Evolutionary conservation across 306 rosid species (phyloP), one percentile per base, ranked within the genome.

Genomic region (Elaeagnus macrophylla): DNA sequence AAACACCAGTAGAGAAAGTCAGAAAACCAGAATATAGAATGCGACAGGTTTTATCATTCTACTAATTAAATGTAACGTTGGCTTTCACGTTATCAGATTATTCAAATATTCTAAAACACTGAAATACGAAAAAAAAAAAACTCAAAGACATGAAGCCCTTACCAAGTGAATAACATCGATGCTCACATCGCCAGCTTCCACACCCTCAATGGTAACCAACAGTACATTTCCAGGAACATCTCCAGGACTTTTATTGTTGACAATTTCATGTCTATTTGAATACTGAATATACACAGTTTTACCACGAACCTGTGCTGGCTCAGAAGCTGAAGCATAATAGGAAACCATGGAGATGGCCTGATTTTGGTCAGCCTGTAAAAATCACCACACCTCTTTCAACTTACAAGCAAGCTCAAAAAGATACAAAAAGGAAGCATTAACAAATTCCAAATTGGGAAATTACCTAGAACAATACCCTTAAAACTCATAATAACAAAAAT

Each of bases 131-230:
- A 25, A 45, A 8, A 45, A 5, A 25, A 25, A 45, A 8, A 45
- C 15, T 8, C 15, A 32, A 66, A 62, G 20, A 20, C 56, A 15
- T 14, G 48, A 66, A 35, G 39, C 66, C 68, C 89, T 74, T 67
- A 88, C 96, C 85, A 88, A 66, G 74, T 88, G 94, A 70, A 88
- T 84, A 58, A 88, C 90, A 67, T 88, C 96, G 61, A 88, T 88
- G 90, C 94, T 84, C 63, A 88, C 96, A 43, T 88, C 96, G n/a
- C 94, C 96, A 20, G 94, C 96, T 72, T 88, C 96, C 58, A 88
- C 90, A 1, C 96, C 94, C 74, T 88, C 96, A 25, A 84, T 84
- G 37, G 96, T 88, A 45, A 84, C 96, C 70, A 88, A 67, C 72
- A 88, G 81, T 67, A 88, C 96, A 73, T 88, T 88, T 67, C 96